Base-by-base conservation (phyloP, 2,329 filamentous ascomycete genomes). In the Arthrobotrys musiformis region DNA sequence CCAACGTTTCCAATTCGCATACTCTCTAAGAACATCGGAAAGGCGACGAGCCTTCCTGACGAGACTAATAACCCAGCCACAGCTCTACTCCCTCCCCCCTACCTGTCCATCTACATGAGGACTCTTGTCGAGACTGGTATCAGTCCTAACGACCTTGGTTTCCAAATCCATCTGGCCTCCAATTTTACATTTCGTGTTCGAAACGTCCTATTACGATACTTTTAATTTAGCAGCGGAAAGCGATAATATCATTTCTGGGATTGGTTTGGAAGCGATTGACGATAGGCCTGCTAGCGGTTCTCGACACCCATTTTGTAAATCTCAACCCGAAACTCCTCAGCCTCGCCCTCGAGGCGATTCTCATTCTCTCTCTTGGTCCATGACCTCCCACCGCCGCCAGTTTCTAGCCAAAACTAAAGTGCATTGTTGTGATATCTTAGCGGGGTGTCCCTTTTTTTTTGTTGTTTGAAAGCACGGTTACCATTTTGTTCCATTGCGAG, bases 31-130 rank as follows among this genome's bases (percentile, higher is more conserved):
- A 11, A 28, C 28, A 44, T 22, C 58, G 11, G 72, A 69, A 24
- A 54, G 52, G 11, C 63, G 72, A 30, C 19, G 48, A 56, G 64
- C 30, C 11, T 66, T 69, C 22, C 26, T 76, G n/a, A 66, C 44
- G 13, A 76, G 48, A 42, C 64, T 76, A 9, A 26, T 76, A 28
- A 48, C 64, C 7, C 46, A 68, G n/a, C 64, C 46, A n/a, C 72
- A 69, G 24, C 44, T 48, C 22, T 70, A 76, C 40, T n/a, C 46
- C 1, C 64, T 76, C 35, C 72, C 42, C 40, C 72, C 72, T 5
- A 76, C 72, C 3, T 76, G 72, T 28, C 72, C 72, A 42, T 61
- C 72, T 9, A 76, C 72, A 7, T 76, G 58, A 74, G 48, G 7
- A 48, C 26, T 26, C 7, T 54, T 26, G 35, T 66, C 33, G 13